These are phyloP conservation scores for Paraphoma sp. DNA, from an alignment of 2,329 filamentous ascomycete genomes.

Conservation along the genomic window DNA sequence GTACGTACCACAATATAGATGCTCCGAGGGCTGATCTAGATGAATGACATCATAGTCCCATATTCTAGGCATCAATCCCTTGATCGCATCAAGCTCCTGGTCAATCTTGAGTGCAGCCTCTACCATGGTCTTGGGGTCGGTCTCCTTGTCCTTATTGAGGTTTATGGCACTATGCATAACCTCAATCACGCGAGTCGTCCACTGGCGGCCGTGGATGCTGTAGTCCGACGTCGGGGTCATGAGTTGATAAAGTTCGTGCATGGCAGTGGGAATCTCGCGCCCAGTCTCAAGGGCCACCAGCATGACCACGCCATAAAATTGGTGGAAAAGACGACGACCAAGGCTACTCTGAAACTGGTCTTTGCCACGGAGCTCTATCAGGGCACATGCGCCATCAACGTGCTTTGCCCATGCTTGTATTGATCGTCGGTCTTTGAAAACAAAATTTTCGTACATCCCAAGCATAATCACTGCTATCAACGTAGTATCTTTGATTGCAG, in stretches of 20 bases:
- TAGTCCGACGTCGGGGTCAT: slow-evolving; percentile 22
- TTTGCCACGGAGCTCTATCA: slow-evolving; percentile 41
- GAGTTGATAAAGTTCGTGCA: slow-evolving; percentile 30
- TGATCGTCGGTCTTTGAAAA: slow-evolving; percentile 32
- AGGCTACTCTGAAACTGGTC: slow-evolving; percentile 27
- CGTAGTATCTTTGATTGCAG: slow-evolving; percentile 32
- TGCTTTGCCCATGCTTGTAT: slow-evolving; percentile 42
- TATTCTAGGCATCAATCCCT: slow-evolving; percentile 24
- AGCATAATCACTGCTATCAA: slow-evolving; percentile 40
- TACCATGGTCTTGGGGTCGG: slow-evolving; percentile 22
- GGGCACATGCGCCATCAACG: slow-evolving; percentile 38
- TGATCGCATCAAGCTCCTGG: slow-evolving; percentile 29
- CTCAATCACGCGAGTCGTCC: slow-evolving; percentile 24
- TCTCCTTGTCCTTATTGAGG: slow-evolving; percentile 21
- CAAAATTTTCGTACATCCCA: slow-evolving; percentile 43
- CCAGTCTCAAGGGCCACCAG: slow-evolving; percentile 28
- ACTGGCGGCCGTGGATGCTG: slow-evolving; percentile 26
- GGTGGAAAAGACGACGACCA: slow-evolving; percentile 35
- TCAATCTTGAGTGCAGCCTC: slow-evolving; percentile 21
- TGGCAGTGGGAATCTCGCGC: slow-evolving; percentile 17
- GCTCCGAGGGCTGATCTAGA: slow-evolving; percentile 16
- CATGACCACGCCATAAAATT: slow-evolving; percentile 36
- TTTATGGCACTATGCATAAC: slow-evolving; percentile 31
- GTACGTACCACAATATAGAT: slow-evolving; percentile 29
- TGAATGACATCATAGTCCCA: slow-evolving; percentile 32